Evolutionary conservation across 306 rosid species (phyloP).

Genomic region (Dryas alaskensis): DNA sequence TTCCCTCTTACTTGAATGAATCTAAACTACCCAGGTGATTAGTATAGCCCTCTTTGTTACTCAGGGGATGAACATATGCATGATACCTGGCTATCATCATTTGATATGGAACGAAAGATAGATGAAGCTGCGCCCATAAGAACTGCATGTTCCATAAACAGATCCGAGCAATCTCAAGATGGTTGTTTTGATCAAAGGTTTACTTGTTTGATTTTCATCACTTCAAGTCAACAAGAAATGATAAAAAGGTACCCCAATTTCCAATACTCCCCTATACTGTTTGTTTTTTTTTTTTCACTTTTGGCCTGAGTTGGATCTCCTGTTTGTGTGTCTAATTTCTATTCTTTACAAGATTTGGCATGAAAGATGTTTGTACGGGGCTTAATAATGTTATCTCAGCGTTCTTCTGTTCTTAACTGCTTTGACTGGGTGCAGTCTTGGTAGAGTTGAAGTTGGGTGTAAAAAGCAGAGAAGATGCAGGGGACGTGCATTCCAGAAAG

Average conservation of each 20-base stretch:
- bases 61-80: not conserved
- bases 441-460: slow-evolving; percentile 8
- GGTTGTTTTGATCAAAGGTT: not conserved
- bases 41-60: not conserved
- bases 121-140: not conserved
- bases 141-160: not conserved
- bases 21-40: not conserved
- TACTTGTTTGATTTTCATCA: not conserved
- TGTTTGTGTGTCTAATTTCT: not conserved
- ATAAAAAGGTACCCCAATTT: not conserved
- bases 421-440: slow-evolving; percentile 6
- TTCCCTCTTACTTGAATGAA: not conserved
- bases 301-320: not conserved
- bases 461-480: slow-evolving; percentile 1
- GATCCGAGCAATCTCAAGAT: not conserved
- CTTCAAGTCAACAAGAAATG: not conserved
- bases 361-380: not conserved
- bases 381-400: not conserved
- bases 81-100: not conserved
- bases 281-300: not conserved
- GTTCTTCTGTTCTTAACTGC: not conserved
- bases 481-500: not conserved
- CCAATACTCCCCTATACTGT: not conserved
- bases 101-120: not conserved
- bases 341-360: slow-evolving; percentile 1